Base-by-base conservation (phyloP, 345 rosid species). In the Raphanus raphanistrum region DNA sequence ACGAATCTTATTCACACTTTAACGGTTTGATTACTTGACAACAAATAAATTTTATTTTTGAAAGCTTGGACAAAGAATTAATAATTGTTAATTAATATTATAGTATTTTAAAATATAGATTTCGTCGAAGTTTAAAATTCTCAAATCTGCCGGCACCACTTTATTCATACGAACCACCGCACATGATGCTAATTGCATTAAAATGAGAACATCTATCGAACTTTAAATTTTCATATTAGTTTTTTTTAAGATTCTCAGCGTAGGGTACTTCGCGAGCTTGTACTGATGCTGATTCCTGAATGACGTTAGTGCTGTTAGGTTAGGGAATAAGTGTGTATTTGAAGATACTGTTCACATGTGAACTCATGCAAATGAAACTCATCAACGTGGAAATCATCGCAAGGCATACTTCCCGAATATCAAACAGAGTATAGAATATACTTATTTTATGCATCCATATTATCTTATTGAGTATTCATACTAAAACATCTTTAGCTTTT, bases 151-250 rank as follows among this genome's bases (percentile, higher is more conserved):
- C 6, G 5, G 3, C 31, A 27, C 28, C 8, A 2, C 26, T 41
- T 58, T 38, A 29, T 17, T 29, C 48, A 29, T 76, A 68, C 54
- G 73, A 32, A 59, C 61, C 78, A 21, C 31, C 79, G 28, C 57
- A 38, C 45, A 38, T 38, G 45, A 38, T 38, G 45, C 45, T 38
- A 38, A 38, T 38, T 12, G 55, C 55, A 45, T 48, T 48, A n/a
- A 13, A 13, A 48, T n/a, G 55, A 48, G 55, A 48, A 48, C 16
- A n/a, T 48, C 55, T 48, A 48, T 48, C 2, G n/a, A 48, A 48
- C 52, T 48, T 48, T 15, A 48, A 15, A 48, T 5, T 48, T 48
- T n/a, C 17, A 48, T 48, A 48, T n/a, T 48, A 45, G n/a, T n/a
- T 43, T 3, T 8, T 38, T 48, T n/a, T 48, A 48, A 13, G 54